These are phyloP conservation scores for Beauveria medogensis DNA, from an alignment of 2,329 filamentous ascomycete species.

Conservation along the genomic window DNA sequence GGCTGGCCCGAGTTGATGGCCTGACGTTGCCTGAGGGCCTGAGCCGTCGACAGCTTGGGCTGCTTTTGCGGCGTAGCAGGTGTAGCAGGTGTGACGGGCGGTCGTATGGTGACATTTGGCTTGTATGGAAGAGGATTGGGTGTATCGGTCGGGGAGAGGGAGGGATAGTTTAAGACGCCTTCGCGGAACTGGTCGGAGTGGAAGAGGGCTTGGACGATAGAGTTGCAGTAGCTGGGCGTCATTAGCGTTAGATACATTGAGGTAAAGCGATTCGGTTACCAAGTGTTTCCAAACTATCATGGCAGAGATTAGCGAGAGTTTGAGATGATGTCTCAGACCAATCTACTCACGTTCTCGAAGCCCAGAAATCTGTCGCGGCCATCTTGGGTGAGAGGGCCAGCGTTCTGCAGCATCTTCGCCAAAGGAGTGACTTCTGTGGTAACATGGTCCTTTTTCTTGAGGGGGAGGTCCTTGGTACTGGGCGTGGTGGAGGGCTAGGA, in stretches of 20 bases:
- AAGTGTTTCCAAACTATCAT: slow-evolving; percentile 87
- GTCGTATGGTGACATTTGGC: slow-evolving; percentile 54
- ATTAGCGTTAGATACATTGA: slow-evolving; percentile 10
- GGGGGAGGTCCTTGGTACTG: slow-evolving; percentile 37
- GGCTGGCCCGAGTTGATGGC: slow-evolving; percentile 46
- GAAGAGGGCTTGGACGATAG: slow-evolving; percentile 93
- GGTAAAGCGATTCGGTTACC: slow-evolving; percentile 45
- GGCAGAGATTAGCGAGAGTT: slow-evolving; percentile 25
- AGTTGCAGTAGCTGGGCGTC: slow-evolving; percentile 80
- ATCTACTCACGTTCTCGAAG: slow-evolving; percentile 79
- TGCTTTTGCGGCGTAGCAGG: slow-evolving; percentile 30
- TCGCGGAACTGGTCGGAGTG: slow-evolving; percentile 92
- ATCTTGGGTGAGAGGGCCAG: slow-evolving; percentile 72
- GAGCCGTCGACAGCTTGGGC: slow-evolving; percentile 45
- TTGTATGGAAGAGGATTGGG: slow-evolving; percentile 51
- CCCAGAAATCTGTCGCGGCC: slow-evolving; percentile 98
- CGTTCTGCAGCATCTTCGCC: slow-evolving; percentile 71
- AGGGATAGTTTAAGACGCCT: slow-evolving; percentile 85
- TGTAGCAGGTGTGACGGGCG: slow-evolving; percentile 42
- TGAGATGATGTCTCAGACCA: slow-evolving; percentile 10
- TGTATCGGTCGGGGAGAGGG: slow-evolving; percentile 59
- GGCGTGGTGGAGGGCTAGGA: slow-evolving; percentile 36
- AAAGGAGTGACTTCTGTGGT: slow-evolving; percentile 52
- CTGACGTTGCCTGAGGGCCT: slow-evolving; percentile 49
- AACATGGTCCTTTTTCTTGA: slow-evolving; percentile 50